phyloP scores from a whole-genome alignment of 768 basidiomycete genomes.

The Mycena metata region DNA sequence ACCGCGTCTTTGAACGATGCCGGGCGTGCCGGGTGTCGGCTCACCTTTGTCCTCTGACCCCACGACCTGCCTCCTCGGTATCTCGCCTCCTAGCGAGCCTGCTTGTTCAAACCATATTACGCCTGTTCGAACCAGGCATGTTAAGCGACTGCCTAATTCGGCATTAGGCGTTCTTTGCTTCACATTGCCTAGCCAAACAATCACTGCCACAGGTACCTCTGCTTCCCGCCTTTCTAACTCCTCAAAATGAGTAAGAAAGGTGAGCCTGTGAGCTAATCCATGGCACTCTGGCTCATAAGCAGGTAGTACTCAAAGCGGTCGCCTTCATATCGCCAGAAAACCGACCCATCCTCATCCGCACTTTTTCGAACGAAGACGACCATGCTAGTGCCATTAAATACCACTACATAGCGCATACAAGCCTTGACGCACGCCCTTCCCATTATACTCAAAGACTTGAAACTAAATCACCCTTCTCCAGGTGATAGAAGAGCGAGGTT shows the following conservation, averaged over 20 bases:
- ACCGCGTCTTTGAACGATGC: not conserved
- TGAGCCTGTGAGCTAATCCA: too few species aligned
- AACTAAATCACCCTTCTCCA: too few species aligned
- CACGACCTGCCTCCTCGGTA: too few species aligned
- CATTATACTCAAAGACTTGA: too few species aligned
- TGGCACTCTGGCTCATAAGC: not conserved
- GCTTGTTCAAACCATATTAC: not conserved
- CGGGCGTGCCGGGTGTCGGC: too few species aligned
- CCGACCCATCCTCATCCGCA: constrained; percentile 83
- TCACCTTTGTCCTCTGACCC: too few species aligned
- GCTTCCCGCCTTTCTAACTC: too few species aligned
- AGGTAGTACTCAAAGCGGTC: constrained; percentile 71
- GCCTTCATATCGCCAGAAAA: constrained; percentile 90
- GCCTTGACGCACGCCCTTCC: constrained; percentile 64
- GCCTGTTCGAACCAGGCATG: not conserved
- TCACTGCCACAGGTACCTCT: too few species aligned
- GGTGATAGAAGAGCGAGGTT: constrained; percentile 92
- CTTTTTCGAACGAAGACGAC: constrained; percentile 71
- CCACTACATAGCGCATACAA: constrained; percentile 92
- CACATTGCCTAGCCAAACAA: too few species aligned
- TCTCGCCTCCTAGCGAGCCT: too few species aligned
- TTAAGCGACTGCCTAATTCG: not conserved
- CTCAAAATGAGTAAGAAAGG: constrained; percentile 1
- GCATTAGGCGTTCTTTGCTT: not conserved
- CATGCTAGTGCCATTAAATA: constrained; percentile 72